phyloP scores from a whole-genome alignment of 2,329 filamentous ascomycete species.

The Coccinonectria pachysandricola region DNA sequence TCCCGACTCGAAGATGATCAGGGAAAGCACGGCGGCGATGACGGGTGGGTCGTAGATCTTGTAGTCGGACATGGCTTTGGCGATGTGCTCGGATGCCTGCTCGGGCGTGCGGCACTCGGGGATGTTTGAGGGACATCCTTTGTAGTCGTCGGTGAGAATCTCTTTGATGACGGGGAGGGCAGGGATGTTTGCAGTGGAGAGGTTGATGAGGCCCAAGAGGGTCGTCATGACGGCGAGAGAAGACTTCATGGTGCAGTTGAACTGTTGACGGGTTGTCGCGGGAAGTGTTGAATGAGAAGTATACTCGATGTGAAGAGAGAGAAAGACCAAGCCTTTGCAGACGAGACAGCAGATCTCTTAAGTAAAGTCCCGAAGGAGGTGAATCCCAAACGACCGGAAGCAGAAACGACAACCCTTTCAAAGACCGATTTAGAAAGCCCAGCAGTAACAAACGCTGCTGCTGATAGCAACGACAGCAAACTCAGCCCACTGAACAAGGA shows the following conservation, averaged over 20 bases:
- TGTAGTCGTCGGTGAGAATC: slow-evolving; percentile 50
- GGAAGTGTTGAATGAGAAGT: too few relatives aligned
- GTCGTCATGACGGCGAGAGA: slow-evolving; percentile 10
- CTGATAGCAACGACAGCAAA: too few relatives aligned
- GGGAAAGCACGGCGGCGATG: slow-evolving; percentile 58
- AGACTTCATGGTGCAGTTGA: slow-evolving; percentile 18
- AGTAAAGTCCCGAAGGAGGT: too few relatives aligned
- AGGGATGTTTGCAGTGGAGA: slow-evolving; percentile 11
- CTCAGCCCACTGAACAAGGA: too few relatives aligned
- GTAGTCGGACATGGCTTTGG: slow-evolving; percentile 47
- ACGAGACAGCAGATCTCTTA: too few relatives aligned
- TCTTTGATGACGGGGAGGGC: slow-evolving; percentile 32
- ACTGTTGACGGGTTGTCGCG: slow-evolving; percentile 1
- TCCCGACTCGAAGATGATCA: slow-evolving; percentile 62
- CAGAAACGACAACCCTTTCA: too few relatives aligned
- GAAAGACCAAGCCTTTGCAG: too few relatives aligned
- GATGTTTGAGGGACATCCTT: slow-evolving; percentile 37
- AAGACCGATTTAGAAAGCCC: too few relatives aligned
- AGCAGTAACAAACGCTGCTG: too few relatives aligned
- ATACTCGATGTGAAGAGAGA: too few relatives aligned
- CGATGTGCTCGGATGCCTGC: slow-evolving; percentile 48
- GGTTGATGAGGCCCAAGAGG: slow-evolving; percentile 8
- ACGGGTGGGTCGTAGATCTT: slow-evolving; percentile 42
- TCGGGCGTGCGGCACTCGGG: slow-evolving; percentile 57
- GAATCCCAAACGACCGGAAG: too few relatives aligned